Percentiles rank a stretch among this genome's conserved stretches.
Conservation (phyloP, 768 basidiomycete genomes). For the Termitomyces sp. region DNA sequence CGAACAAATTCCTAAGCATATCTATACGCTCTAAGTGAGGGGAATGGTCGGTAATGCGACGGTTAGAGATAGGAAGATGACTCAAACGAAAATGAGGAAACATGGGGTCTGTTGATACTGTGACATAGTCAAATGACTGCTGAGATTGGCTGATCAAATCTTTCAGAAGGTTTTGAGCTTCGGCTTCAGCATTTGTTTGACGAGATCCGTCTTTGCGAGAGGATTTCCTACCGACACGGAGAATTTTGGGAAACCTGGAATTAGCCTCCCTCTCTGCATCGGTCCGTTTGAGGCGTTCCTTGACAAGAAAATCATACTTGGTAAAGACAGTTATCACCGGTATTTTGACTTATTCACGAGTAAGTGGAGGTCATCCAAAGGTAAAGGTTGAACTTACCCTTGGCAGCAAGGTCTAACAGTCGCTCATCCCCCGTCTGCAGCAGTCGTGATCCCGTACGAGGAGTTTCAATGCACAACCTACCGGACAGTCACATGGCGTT, state of each 20-base stretch:
- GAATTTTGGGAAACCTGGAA: neutral
- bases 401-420: slow-evolving; percentile 4
- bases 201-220: neutral
- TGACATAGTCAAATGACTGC: neutral
- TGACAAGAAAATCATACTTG: slow-evolving; percentile 28
- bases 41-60: neutral
- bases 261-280: neutral
- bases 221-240: neutral
- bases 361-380: neutral
- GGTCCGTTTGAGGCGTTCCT: neutral
- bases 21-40: neutral
- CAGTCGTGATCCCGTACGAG: neutral
- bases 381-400: slow-evolving; percentile 14
- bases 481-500: neutral
- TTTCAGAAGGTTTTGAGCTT: neutral
- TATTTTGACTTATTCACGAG: slow-evolving; percentile 19
- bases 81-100: slow-evolving; percentile 1
- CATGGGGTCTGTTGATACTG: neutral
- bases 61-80: neutral
- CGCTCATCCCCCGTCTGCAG: neutral
- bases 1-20: neutral
- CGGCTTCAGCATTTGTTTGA: neutral
- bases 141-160: neutral
- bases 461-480: slow-evolving; percentile 8
- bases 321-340: slow-evolving; percentile 32